Base-by-base conservation (phyloP, 2,329 filamentous ascomycete species). In the Cladophialophora carrionii region DNA sequence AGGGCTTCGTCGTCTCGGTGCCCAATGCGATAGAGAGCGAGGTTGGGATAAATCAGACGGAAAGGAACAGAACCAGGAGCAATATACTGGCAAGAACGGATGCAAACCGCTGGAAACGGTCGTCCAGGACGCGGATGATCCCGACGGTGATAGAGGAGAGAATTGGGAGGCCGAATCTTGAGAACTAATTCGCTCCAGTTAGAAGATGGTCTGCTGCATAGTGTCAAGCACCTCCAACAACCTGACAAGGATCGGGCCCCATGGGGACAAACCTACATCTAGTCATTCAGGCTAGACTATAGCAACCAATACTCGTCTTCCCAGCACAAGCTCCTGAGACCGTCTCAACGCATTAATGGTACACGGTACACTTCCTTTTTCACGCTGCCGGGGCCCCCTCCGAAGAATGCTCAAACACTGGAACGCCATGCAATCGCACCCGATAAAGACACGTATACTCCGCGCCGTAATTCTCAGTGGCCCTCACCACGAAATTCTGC, bases 361-460 rank as follows among this genome's bases (percentile, higher is more conserved):
- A 43, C 37, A 43, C 37, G n/a, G 14, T 43, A 43, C 37, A 43
- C 37, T 43, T n/a, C 17, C 37, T 43, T 20, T 37, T 43, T 14
- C 22, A 52, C 22, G 53, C 20, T 14, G 29, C 53, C 53, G 12
- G 46, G 41, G 29, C 4, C 31, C 24, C 24, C 32, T 55, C 51
- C 51, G 24, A 10, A n/a, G n/a, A n/a, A 61, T 37, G 17, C 32
- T 62, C 43, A 46, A 57, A 29, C 29, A 49, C 57, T 26, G 69
- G 66, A 53, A 67, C 56, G 3, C 80, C 80, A 70, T 80, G 76
- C 56, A 82, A 62, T 55, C 77, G 76, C 58, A 81, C 65, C n/a
- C 80, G 77, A 71, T 81, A 82, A 43, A 82, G 68, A 68, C 80
- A 82, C 1, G 79, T 81, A 61, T 78, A 71, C 24, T 76, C 71